Evolutionary conservation across 305 asterid species (phyloP).

Genomic region (Fraxinus latifolia): DNA sequence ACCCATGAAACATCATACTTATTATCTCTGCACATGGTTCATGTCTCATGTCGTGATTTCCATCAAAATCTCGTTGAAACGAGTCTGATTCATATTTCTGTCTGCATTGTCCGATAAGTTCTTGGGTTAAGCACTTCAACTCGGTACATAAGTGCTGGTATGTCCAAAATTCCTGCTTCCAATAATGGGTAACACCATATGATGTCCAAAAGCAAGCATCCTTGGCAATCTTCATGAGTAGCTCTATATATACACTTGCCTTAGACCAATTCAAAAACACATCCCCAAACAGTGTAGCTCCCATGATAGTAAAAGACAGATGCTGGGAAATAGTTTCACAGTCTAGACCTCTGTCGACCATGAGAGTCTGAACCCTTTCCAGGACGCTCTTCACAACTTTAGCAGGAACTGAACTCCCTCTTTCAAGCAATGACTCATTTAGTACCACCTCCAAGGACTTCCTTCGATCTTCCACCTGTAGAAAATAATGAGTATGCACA

Average conservation of each 20-base stretch:
- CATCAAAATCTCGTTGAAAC: constrained; percentile 22
- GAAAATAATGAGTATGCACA: background rate
- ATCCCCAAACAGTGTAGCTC: constrained; percentile 43
- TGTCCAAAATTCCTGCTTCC: constrained; percentile 42
- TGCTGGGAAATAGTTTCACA: constrained; percentile 38
- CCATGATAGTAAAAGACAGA: constrained; percentile 40
- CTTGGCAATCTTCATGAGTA: constrained; percentile 41
- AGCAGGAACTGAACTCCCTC: constrained; percentile 32
- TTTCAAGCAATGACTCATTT: constrained; percentile 33
- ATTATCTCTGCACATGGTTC: constrained; percentile 41
- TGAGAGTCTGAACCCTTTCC: constrained; percentile 28
- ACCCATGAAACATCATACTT: constrained; percentile 46
- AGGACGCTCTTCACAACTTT: constrained; percentile 27
- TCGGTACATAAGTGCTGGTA: constrained; percentile 34
- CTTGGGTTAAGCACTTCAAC: constrained; percentile 42
- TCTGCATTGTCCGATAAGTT: constrained; percentile 35
- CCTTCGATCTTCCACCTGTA: constrained; percentile 40
- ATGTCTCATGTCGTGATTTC: constrained; percentile 20
- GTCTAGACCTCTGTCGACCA: constrained; percentile 28
- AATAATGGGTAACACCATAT: constrained; percentile 37
- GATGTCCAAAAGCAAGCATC: constrained; percentile 45
- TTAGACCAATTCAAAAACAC: constrained; percentile 39
- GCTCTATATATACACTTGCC: constrained; percentile 38
- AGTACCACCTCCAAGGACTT: constrained; percentile 36
- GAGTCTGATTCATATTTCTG: constrained; percentile 27